Percentiles rank a stretch among this genome's conserved stretches.
phyloP scores from a whole-genome alignment of 1,284 basidiomycete genomes.

The Tremellales sp. region DNA sequence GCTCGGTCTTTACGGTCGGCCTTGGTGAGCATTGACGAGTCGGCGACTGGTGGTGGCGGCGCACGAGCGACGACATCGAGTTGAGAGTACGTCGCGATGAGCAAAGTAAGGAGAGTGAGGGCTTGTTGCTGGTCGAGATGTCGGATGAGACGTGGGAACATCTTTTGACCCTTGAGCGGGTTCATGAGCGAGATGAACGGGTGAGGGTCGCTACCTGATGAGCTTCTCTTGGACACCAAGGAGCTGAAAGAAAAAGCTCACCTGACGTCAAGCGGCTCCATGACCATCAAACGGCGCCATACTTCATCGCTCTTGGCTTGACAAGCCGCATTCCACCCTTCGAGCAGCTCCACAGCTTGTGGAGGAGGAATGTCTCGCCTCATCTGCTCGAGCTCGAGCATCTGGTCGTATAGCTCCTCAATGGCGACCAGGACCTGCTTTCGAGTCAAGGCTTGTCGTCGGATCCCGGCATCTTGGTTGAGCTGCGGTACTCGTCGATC shows the following conservation, averaged over 20 bases:
- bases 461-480: conserved; percentile 35
- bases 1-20: conserved; percentile 60
- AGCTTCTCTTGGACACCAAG: neutral
- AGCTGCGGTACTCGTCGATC: conserved; percentile 45
- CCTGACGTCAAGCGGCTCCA: conserved; percentile 89
- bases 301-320: conserved; percentile 63
- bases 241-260: conserved; percentile 30
- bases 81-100: conserved; percentile 90
- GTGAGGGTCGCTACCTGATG: conserved; percentile 71
- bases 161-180: conserved; percentile 86
- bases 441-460: conserved; percentile 66
- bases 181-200: conserved; percentile 91
- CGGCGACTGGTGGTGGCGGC: conserved; percentile 54
- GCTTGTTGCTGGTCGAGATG: conserved; percentile 75
- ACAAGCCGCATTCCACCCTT: conserved; percentile 60
- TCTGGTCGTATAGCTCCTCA: conserved; percentile 81
- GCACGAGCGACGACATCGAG: conserved; percentile 82
- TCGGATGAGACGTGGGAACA: conserved; percentile 85
- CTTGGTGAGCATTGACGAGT: conserved; percentile 48
- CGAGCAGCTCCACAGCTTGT: conserved; percentile 54
- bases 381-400: conserved; percentile 81
- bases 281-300: conserved; percentile 78
- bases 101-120: conserved; percentile 80
- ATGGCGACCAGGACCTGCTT: conserved; percentile 74
- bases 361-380: conserved; percentile 67